phyloP scores from a whole-genome alignment of 2,329 filamentous ascomycete species.

The Drechslera avenae region DNA sequence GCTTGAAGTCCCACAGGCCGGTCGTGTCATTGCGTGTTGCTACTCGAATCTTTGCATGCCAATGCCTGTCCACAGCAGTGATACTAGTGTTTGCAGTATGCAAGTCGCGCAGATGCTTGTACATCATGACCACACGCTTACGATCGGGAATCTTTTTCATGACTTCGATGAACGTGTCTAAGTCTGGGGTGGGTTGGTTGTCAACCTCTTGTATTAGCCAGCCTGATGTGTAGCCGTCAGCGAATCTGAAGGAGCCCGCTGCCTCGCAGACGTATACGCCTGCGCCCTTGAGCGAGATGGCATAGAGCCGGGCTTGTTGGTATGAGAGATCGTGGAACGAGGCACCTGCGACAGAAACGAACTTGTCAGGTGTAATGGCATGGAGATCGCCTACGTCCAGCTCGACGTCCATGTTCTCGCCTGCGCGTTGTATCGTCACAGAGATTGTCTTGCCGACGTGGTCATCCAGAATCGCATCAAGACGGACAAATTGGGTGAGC shows the following conservation, averaged over 20 bases:
- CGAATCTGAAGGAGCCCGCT: conserved; percentile 88
- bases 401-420: conserved; percentile 83
- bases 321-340: conserved; percentile 97
- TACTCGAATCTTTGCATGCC: conserved; percentile 92
- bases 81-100: conserved; percentile 94
- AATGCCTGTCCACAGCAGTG: conserved; percentile 91
- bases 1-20: conserved; percentile 92
- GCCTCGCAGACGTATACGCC: conserved; percentile 96
- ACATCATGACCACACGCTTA: conserved; percentile 87
- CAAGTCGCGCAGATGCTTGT: conserved; percentile 92
- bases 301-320: conserved; percentile 94
- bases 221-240: conserved; percentile 84
- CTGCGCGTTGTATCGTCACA: conserved; percentile 84
- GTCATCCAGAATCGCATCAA: conserved; percentile 91
- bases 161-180: conserved; percentile 88
- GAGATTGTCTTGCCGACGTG: conserved; percentile 79
- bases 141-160: conserved; percentile 83
- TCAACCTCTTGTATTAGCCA: conserved; percentile 94
- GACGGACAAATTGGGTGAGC: conserved; percentile 86
- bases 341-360: conserved; percentile 89
- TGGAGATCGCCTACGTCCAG: conserved; percentile 88
- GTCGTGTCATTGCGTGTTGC: conserved; percentile 87
- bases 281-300: conserved; percentile 75
- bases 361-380: conserved; percentile 92
- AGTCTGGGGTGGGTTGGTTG: conserved; percentile 85